These are phyloP conservation scores for Litsea cubeba DNA, from an alignment of 164 flowering plant species.

Conservation along the genomic window DNA sequence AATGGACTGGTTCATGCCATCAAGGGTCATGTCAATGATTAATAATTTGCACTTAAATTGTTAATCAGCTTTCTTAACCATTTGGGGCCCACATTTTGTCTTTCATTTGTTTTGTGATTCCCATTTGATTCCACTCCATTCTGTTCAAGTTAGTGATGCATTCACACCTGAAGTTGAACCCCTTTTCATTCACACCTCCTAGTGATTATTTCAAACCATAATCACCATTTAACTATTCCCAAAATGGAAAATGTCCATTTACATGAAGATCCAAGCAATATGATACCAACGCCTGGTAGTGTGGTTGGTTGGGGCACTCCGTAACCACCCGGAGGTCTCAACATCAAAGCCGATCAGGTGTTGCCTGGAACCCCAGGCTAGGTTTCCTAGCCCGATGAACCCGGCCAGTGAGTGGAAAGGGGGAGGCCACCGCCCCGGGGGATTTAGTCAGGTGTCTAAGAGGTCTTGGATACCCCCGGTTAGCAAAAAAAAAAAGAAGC, in stretches of 20 bases:
- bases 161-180: not conserved
- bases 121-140: not conserved
- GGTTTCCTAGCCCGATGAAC: no score
- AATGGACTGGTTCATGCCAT: not conserved
- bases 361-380: no score
- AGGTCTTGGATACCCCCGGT: no score
- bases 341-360: no score
- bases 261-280: not conserved
- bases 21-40: not conserved
- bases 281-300: no score
- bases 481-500: no score
- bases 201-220: not conserved
- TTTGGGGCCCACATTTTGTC: constrained; percentile 1
- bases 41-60: not conserved
- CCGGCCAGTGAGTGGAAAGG: no score
- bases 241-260: not conserved
- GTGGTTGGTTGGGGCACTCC: no score
- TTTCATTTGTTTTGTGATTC: not conserved
- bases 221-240: not conserved
- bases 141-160: not conserved
- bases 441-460: no score
- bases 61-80: not conserved
- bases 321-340: no score
- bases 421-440: no score
- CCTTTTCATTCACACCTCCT: not conserved